Conservation (phyloP, 2,329 filamentous ascomycete species). For the Orbilia quercus region DNA sequence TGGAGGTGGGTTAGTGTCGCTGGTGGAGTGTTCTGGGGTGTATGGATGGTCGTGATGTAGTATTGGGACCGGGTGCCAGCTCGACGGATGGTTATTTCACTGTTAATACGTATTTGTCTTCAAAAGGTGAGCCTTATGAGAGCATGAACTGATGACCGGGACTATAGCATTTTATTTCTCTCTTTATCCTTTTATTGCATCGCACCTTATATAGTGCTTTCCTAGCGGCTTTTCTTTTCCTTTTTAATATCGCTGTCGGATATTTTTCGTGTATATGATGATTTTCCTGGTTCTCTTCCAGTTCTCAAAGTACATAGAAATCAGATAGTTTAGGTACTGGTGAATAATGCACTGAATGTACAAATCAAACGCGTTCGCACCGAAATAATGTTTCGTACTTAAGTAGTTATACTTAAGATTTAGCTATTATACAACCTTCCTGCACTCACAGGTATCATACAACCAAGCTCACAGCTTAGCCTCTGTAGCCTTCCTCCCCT, state of each 20-base stretch:
- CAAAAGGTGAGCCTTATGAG: no score
- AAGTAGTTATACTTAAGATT: no score
- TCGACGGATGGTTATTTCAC: conserved; percentile 4
- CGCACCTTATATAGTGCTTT: conserved; percentile 3
- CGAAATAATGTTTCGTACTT: no score
- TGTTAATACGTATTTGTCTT: conserved; percentile 4
- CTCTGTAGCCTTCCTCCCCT: conserved; percentile 63
- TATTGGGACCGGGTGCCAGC: background rate
- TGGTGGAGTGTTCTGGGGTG: conserved; percentile 35
- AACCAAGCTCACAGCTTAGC: conserved; percentile 64
- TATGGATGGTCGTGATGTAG: conserved; percentile 23
- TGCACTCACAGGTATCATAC: conserved; percentile 15
- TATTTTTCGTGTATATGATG: conserved; percentile 31
- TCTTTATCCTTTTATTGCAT: conserved; percentile 1
- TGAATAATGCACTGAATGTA: conserved; percentile 20
- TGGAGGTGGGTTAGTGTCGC: conserved; percentile 3
- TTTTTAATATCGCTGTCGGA: conserved; percentile 2
- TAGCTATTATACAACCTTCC: conserved; percentile 11
- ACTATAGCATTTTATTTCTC: conserved; percentile 10
- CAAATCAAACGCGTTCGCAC: no score
- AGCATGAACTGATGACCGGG: background rate
- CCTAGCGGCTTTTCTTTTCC: background rate
- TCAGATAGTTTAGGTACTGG: background rate
- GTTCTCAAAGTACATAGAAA: conserved; percentile 5
- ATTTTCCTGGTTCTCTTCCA: conserved; percentile 6